These are phyloP conservation scores for Artemisia argyi DNA, from an alignment of 129 eudicot species.

Conservation along the genomic window DNA sequence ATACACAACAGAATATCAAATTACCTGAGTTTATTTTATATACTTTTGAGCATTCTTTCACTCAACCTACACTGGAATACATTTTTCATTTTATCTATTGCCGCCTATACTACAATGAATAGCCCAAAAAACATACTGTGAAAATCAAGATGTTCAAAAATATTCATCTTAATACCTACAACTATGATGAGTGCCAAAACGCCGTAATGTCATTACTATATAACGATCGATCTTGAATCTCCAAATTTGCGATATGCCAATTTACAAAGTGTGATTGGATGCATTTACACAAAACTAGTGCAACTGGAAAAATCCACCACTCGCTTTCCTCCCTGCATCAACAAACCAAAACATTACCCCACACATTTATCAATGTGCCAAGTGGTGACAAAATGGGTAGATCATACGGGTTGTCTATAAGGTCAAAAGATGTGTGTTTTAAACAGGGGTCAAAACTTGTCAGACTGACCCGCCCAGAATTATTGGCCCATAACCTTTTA, in stretches of 20 bases:
- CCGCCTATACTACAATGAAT: slow-evolving; percentile 12
- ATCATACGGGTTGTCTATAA: not conserved
- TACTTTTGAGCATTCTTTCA: not conserved
- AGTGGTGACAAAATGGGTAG: not conserved
- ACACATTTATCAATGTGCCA: slow-evolving; percentile 1
- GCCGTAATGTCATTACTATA: slow-evolving; percentile 71
- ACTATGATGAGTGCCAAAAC: slow-evolving; percentile 78
- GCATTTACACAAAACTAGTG: slow-evolving; percentile 82
- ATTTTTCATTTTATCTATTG: slow-evolving; percentile 2
- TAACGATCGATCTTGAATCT: slow-evolving; percentile 96
- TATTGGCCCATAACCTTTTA: not conserved
- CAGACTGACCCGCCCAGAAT: not conserved
- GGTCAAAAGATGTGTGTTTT: not conserved
- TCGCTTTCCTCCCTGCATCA: slow-evolving; percentile 96
- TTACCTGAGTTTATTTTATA: not conserved
- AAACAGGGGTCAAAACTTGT: not conserved
- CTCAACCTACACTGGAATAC: slow-evolving; percentile 7
- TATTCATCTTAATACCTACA: slow-evolving; percentile 11
- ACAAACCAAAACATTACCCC: slow-evolving; percentile 6
- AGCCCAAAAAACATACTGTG: not conserved
- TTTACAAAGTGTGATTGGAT: slow-evolving; percentile 79
- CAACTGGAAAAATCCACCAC: slow-evolving; percentile 98
- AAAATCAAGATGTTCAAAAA: not conserved
- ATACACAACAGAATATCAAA: not conserved
- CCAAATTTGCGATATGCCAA: slow-evolving; percentile 99